Evolutionary conservation across 2,329 filamentous ascomycete genomes (phyloP).

Genomic region (Alternaria ventricosa): DNA sequence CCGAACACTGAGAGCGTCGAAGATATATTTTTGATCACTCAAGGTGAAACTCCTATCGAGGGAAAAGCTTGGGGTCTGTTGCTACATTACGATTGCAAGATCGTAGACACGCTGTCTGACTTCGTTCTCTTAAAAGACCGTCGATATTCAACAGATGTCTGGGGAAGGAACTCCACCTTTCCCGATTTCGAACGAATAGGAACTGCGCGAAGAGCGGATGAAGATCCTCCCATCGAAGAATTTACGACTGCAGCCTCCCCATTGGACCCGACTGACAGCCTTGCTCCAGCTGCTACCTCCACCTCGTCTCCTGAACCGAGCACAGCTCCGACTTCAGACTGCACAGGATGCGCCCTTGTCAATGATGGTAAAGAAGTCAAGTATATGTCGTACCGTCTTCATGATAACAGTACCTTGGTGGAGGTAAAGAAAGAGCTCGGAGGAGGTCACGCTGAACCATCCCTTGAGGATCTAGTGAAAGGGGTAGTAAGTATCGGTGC

Average conservation of each 20-base stretch:
- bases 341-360: neutral
- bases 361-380: fast-evolving
- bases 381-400: neutral
- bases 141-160: neutral
- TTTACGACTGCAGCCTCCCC: neutral
- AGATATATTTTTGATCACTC: neutral
- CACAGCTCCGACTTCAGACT: no score
- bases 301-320: no score
- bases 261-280: no score
- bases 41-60: neutral
- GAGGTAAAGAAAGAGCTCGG: neutral
- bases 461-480: no score
- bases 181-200: neutral
- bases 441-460: no score
- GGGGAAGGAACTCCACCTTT: fast-evolving
- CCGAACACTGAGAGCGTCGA: neutral
- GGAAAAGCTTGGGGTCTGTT: neutral
- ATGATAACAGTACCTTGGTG: neutral
- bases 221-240: neutral
- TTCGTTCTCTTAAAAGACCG: neutral
- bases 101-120: neutral
- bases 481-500: neutral
- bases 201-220: neutral
- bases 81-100: neutral
- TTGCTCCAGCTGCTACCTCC: no score